Evolutionary conservation across 2,329 filamentous ascomycete species (phyloP).

Genomic region (Zymoseptoria crescenta): DNA sequence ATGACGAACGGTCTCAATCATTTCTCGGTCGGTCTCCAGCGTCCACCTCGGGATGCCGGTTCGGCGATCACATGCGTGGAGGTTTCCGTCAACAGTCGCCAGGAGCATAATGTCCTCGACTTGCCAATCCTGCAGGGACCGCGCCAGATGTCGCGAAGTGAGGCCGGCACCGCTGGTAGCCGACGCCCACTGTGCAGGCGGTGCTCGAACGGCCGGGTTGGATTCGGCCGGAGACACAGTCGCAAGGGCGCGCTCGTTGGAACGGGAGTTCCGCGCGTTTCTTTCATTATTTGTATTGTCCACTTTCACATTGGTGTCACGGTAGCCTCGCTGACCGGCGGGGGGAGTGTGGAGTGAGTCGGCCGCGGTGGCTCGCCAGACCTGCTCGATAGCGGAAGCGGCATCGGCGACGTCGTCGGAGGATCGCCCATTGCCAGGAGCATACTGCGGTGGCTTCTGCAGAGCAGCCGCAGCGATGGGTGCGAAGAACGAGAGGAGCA

Average conservation of each 20-base stretch:
- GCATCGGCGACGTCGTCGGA: constrained; percentile 14
- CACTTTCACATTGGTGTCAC: constrained; percentile 8
- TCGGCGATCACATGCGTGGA: constrained; percentile 83
- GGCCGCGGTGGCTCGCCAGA: constrained; percentile 12
- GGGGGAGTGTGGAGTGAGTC: constrained; percentile 23
- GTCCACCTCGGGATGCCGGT: constrained; percentile 81
- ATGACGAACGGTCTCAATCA: constrained; percentile 84
- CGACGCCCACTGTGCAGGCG: constrained; percentile 55
- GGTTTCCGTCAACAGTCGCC: constrained; percentile 97
- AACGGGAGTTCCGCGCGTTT: constrained; percentile 24
- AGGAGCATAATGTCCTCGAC: constrained; percentile 99
- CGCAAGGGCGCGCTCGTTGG: constrained; percentile 87
- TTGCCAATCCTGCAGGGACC: constrained; percentile 98
- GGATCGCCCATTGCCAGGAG: constrained; percentile 8
- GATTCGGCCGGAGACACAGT: constrained; percentile 86
- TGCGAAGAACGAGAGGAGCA: constrained; percentile 25
- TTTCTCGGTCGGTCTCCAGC: constrained; percentile 72
- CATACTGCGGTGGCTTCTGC: constrained; percentile 30
- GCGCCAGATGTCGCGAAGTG: constrained; percentile 83
- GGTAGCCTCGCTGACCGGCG: constrained; percentile 20
- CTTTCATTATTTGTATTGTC: constrained; percentile 19
- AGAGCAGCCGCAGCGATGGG: constrained; percentile 30
- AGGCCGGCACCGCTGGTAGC: constrained; percentile 46
- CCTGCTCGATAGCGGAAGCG: constrained; percentile 13
- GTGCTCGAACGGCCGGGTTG: constrained; percentile 80